phyloP scores from a whole-genome alignment of 805 yeast genomes.

The Hermanozyma aechmeae region DNA sequence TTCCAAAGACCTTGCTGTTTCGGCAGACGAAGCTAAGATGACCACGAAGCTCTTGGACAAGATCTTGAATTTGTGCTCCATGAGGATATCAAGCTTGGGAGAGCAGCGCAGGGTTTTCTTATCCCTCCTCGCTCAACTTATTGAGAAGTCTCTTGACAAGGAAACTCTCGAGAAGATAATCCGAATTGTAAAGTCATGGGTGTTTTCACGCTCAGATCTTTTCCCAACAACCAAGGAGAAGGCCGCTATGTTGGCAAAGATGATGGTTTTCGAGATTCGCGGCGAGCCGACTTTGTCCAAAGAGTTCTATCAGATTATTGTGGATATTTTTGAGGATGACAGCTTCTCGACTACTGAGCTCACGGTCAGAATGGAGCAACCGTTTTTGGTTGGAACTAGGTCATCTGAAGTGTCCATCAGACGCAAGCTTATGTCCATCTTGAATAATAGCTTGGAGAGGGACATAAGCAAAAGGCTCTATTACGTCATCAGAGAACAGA shows the following conservation, averaged over 20 bases:
- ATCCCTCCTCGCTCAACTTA: slow-evolving; percentile 77
- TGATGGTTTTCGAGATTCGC: slow-evolving; percentile 85
- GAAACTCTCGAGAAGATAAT: slow-evolving; percentile 67
- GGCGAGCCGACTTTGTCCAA: slow-evolving; percentile 74
- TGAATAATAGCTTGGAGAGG: slow-evolving; percentile 68
- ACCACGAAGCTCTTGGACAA: slow-evolving; percentile 70
- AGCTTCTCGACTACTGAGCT: slow-evolving; percentile 75
- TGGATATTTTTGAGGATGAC: slow-evolving; percentile 79
- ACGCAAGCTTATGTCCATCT: slow-evolving; percentile 65
- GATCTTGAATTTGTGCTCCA: slow-evolving; percentile 66
- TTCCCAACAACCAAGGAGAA: slow-evolving; percentile 95
- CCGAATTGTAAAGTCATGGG: slow-evolving; percentile 79
- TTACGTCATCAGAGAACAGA: slow-evolving; percentile 89
- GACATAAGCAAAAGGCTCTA: slow-evolving; percentile 72
- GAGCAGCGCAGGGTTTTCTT: slow-evolving; percentile 89
- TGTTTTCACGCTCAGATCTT: slow-evolving; percentile 68
- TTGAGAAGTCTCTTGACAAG: slow-evolving; percentile 80
- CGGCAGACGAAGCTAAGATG: slow-evolving; percentile 70
- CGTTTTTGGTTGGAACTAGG: slow-evolving; percentile 89
- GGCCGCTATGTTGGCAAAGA: slow-evolving; percentile 85
- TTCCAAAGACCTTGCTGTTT: slow-evolving; percentile 16
- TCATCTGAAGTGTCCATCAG: slow-evolving; percentile 69
- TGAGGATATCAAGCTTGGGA: slow-evolving; percentile 78
- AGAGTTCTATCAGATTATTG: slow-evolving; percentile 76
- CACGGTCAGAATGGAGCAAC: slow-evolving; percentile 92